Evolutionary conservation across 2,329 filamentous ascomycete genomes (phyloP), one percentile per base, ranked within the genome.

Genomic region (Penicillium sp.): DNA sequence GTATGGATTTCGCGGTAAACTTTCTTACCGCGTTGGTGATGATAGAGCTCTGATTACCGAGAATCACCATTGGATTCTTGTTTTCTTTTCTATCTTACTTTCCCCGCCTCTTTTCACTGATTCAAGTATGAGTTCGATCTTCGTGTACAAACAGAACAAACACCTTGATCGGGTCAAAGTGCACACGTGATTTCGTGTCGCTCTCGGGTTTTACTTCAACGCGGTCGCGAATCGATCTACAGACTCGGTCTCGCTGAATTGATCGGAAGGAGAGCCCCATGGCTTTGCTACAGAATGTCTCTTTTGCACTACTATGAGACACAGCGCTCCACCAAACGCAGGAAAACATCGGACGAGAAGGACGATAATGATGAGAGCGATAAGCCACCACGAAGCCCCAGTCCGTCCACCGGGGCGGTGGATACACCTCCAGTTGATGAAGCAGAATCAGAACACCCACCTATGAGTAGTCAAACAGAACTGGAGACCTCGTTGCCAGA

Each of bases 401-500:
- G 56, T 54, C 73, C 42, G 70, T 80, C 59, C 76, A 70, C 33
- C 70, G 80, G 59, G 69, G 64, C 8, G 61, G 74, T 35, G 52
- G 70, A 70, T 33, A 67, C 70, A 5, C 72, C 61, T 10, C 50
- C 61, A 25, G 48, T 63, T 5, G 69, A 69, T 2, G 71, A 76
- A n/a, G 60, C 71, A n/a, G 71, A 76, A n/a, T 59, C 71, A n/a
- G 68, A 64, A 35, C 54, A 63, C 2, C 57, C 59, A 3, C 54
- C 69, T 44, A 58, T 69, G 52, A 72, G 67, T 43, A 76, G 75
- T 42, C 80, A 82, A 62, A 92, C 89, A 13, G 88, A 89, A 54
- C 78, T 93, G 46, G 90, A 92, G 67, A 87, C 81, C 60, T 88
- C 88, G 6, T 77, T 96, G 6, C 90, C 91, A 14, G 80, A 82